These are phyloP conservation scores for Trypanosoma scelopori DNA, from an alignment of 208 protist species.

Conservation along the genomic window DNA sequence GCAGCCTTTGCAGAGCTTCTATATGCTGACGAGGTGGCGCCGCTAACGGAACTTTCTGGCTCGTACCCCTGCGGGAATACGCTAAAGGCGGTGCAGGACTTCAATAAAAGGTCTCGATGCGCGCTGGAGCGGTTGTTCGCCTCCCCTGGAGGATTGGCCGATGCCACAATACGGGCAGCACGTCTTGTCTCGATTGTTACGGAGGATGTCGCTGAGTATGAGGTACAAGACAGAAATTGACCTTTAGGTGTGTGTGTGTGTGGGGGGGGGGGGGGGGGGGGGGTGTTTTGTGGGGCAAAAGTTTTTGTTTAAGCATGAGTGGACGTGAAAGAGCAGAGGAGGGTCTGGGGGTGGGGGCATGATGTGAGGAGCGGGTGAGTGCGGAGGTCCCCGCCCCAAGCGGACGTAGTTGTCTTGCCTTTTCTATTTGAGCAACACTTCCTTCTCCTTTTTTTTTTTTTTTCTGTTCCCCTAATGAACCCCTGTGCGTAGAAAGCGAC, in stretches of 20 bases:
- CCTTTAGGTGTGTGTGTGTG: too few relatives aligned
- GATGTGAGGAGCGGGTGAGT: too few relatives aligned
- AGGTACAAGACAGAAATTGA: not conserved
- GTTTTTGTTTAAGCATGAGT: not conserved
- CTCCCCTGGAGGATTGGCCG: conserved; percentile 21
- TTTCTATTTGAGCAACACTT: too few relatives aligned
- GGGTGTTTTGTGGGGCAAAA: too few relatives aligned
- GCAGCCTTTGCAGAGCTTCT: conserved; percentile 79
- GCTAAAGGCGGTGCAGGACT: conserved; percentile 34
- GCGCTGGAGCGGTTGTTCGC: conserved; percentile 29
- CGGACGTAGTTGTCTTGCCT: too few relatives aligned
- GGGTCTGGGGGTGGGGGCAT: too few relatives aligned
- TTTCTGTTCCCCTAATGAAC: conserved; percentile 2
- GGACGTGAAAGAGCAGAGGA: too few relatives aligned
- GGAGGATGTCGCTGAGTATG: conserved; percentile 7
- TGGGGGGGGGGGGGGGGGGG: too few relatives aligned
- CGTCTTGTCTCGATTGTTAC: conserved; percentile 5
- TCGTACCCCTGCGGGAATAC: conserved; percentile 19
- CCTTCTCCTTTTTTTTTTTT: conserved; percentile 13
- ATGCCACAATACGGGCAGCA: conserved; percentile 22
- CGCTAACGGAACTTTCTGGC: conserved; percentile 25
- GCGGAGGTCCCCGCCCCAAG: too few relatives aligned
- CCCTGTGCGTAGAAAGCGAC: not conserved
- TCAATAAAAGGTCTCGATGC: conserved; percentile 19
- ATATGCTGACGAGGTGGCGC: conserved; percentile 76